Conservation (phyloP, 805 yeast species). For the Saturnispora dispora region DNA sequence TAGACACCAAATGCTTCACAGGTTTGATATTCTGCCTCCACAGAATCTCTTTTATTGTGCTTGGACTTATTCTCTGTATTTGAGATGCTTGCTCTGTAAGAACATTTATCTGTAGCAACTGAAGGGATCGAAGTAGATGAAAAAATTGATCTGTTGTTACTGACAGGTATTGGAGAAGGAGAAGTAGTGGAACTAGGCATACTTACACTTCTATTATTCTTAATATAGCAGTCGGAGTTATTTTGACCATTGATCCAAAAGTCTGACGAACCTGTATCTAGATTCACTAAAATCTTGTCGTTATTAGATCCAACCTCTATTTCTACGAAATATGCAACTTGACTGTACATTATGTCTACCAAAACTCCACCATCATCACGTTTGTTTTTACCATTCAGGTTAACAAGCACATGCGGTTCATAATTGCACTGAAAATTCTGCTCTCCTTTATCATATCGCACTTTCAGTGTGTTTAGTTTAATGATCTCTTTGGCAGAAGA, state of each 20-base stretch:
- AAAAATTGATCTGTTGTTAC: not conserved
- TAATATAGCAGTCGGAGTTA: conserved; percentile 4
- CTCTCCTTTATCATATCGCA: not conserved
- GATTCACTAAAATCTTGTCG: conserved; percentile 39
- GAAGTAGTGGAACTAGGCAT: not conserved
- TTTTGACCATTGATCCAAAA: conserved; percentile 42
- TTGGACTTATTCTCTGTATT: not conserved
- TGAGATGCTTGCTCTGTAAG: not conserved
- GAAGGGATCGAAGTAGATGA: not conserved
- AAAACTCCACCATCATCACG: conserved; percentile 2
- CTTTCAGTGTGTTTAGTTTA: not conserved
- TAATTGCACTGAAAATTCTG: not conserved
- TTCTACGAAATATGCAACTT: conserved; percentile 28
- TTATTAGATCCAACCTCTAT: conserved; percentile 44
- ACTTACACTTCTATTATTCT: not conserved
- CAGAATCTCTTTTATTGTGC: not conserved
- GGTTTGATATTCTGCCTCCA: conserved; percentile 2
- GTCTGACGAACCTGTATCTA: conserved; percentile 66
- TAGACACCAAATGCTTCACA: conserved; percentile 36
- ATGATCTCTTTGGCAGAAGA: not conserved
- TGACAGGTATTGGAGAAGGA: not conserved
- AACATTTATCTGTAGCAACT: not conserved
- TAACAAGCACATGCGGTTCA: not conserved
- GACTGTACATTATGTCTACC: conserved; percentile 6
- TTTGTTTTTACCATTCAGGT: not conserved